Evolutionary conservation across 345 rosid genomes (phyloP), one percentile per base, ranked within the genome.

Genomic region (Geranium brycei): DNA sequence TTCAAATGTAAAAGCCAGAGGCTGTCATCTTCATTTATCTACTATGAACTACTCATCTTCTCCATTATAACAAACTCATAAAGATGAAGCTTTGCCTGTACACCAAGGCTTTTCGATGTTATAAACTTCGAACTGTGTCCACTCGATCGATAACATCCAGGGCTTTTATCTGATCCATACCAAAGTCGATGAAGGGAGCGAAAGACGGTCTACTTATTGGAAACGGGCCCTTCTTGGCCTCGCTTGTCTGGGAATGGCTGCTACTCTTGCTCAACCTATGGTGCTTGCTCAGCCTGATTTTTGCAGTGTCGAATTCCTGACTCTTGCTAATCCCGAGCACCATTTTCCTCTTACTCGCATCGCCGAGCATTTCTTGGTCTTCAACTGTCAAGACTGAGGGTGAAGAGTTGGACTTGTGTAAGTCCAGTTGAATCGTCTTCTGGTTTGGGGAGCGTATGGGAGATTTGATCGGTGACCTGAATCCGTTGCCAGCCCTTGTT

Each of bases 291-390:
- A 82, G 68, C 84, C 85, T 76, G 67, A 73, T 53, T 75, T 77
- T 89, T 51, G 81, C 88, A 18, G 85, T 86, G 63, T 80, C 81
- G 38, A 92, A 85, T 75, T 92, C 98, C 78, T 92, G 98, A 73
- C 98, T 92, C 86, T 89, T 89, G 71, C 98, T 92, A 58, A 89
- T 89, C 53, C 98, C 98, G 1, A 95, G 98, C 1, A 82, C 70
- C 64, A 84, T 86, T 66, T 82, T 92, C 79, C 91, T 81, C 81
- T 86, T 89, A 72, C 81, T 82, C 65, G 89, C 93, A 56, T 87
- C 95, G 11, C 91, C 82, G 41, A 93, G 95, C 99, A 93, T 90
- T 77, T 82, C 97, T 75, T 83, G 91, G 77, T 90, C 99, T 78
- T 90, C 99, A 15, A 80, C 67, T 0, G 96, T 83, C 30, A 93